Base-by-base conservation (phyloP, 257 asterid species). In the Solanum arcanum region DNA sequence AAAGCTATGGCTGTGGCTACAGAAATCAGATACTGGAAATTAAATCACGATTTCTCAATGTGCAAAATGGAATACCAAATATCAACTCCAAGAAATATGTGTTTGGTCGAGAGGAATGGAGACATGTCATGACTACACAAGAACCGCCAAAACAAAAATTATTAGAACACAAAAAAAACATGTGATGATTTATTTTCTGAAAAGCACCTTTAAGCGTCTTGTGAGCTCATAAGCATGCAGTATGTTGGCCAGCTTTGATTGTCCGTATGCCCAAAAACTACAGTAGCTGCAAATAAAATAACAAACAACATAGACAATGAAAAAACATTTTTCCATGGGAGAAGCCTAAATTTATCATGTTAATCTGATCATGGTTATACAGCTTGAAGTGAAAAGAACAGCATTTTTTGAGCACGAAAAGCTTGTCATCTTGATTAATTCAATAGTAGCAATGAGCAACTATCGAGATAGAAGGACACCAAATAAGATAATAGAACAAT, bases 161-260 rank as follows among this genome's bases (percentile, higher is more conserved):
- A 29, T 29, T 60, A 49, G 66, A 78, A 80, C n/a, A 11, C 56
- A 46, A 18, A 52, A 27, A 1, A 37, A 1, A 60, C 13, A 47
- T 49, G 81, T 5, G 12, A 73, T 2, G 31, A 20, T 73, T 35
- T 35, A 10, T 74, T 73, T 73, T 33, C 12, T 16, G 60, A 37
- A 21, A 88, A 76, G 15, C 86, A 96, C 98, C 97, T 94, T 93
- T 39, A 96, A 87, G 86, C 88, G 93, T 84, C 94, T 90, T 1
- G 95, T 25, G 68, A 96, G 91, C 94, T 94, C 99, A 60, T 91
- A 91, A 6, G 98, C 90, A 46, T 96, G 99, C 86, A 96, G 93
- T 83, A 92, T 68, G 49, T 94, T 96, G 84, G 97, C 93, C 56
- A 96, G 97, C 90, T 96, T 96, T 88, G 99, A 95, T 89, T 96